Evolutionary conservation across 2,329 filamentous ascomycete species (phyloP).

Genomic region (Pyrenophora seminiperda): DNA sequence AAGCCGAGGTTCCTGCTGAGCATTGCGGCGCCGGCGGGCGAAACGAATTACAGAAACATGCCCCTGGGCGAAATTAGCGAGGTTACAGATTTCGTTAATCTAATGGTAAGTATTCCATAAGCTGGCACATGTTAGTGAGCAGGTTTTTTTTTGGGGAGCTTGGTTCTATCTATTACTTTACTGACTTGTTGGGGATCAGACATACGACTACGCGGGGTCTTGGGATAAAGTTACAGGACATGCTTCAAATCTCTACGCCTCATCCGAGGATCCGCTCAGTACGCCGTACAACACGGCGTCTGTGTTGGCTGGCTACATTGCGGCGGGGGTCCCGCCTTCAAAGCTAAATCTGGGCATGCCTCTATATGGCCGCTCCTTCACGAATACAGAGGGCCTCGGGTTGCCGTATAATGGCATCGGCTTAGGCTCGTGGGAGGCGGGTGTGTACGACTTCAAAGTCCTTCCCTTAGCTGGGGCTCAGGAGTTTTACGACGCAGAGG

Average conservation of each 20-base stretch:
- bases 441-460: slow-evolving; percentile 84
- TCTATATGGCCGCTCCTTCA: slow-evolving; percentile 85
- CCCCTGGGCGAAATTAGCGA: slow-evolving; percentile 50
- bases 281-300: slow-evolving; percentile 80
- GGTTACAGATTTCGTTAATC: slow-evolving; percentile 56
- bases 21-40: slow-evolving; percentile 53
- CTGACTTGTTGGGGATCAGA: background rate
- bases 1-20: slow-evolving; percentile 52
- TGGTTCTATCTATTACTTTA: background rate
- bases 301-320: slow-evolving; percentile 73
- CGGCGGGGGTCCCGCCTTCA: slow-evolving; percentile 61
- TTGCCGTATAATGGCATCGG: slow-evolving; percentile 72
- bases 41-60: slow-evolving; percentile 51
- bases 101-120: slow-evolving; percentile 54
- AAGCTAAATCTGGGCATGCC: slow-evolving; percentile 94
- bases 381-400: slow-evolving; percentile 76
- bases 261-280: slow-evolving; percentile 58
- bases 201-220: slow-evolving; percentile 68
- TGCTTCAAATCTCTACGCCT: slow-evolving; percentile 77
- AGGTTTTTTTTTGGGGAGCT: too few relatives aligned
- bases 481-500: slow-evolving; percentile 67
- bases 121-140: too few relatives aligned
- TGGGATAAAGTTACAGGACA: slow-evolving; percentile 78
- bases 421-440: slow-evolving; percentile 77
- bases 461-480: slow-evolving; percentile 71